These are phyloP conservation scores for Mycena chlorophos DNA, from an alignment of 768 basidiomycete genomes.

Conservation along the genomic window DNA sequence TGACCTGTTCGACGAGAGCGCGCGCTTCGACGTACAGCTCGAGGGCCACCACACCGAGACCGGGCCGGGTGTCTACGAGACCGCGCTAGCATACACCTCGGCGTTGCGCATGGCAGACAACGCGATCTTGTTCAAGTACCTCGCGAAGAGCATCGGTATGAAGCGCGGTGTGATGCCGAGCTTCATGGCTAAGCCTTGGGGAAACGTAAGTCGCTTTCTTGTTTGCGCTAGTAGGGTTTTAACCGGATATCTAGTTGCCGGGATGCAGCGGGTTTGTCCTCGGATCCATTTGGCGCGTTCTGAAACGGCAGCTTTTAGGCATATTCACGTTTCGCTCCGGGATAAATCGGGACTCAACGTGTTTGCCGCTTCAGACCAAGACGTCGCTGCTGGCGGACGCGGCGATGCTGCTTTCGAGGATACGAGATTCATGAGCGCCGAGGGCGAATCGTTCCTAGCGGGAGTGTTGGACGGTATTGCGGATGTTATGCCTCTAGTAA, in stretches of 20 bases:
- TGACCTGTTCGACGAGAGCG: constrained; percentile 77
- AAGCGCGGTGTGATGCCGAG: constrained; percentile 86
- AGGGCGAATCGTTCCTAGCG: constrained; percentile 91
- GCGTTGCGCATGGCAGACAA: constrained; percentile 87
- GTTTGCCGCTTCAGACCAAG: constrained; percentile 70
- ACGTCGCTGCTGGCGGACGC: constrained; percentile 65
- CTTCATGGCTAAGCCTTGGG: constrained; percentile 99
- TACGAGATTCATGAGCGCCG: constrained; percentile 79
- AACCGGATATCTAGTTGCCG: constrained; percentile 76
- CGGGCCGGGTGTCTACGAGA: constrained; percentile 85
- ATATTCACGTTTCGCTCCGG: constrained; percentile 88
- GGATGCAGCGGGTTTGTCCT: constrained; percentile 84
- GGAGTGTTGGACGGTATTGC: constrained; percentile 87
- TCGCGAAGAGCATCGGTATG: constrained; percentile 91
- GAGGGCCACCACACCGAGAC: constrained; percentile 96
- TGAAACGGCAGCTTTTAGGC: constrained; percentile 43
- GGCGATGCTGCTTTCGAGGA: constrained; percentile 74
- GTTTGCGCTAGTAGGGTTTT: neutral
- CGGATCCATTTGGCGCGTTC: neutral
- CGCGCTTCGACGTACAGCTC: constrained; percentile 72
- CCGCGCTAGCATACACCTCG: constrained; percentile 81
- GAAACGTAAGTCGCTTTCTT: constrained; percentile 60
- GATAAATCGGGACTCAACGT: constrained; percentile 68
- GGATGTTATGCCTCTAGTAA: constrained; percentile 87
- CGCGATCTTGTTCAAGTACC: constrained; percentile 88